Percentiles rank a stretch among this genome's conserved stretches.
Conservation (phyloP, 768 basidiomycete genomes). For the Tricholoma saponaceum region DNA sequence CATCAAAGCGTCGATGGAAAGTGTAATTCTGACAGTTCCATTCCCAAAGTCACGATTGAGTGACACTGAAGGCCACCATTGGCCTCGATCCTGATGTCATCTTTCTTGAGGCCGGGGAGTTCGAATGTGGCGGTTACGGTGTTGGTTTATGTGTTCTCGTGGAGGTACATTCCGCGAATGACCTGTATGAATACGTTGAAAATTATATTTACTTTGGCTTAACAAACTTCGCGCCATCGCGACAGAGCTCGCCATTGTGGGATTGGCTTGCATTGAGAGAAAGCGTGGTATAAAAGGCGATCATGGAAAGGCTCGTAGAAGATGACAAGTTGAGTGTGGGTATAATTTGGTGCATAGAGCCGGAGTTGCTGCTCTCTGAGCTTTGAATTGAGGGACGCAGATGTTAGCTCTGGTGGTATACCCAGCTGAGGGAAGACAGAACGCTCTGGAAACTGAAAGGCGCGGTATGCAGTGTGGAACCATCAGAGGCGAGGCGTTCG, state of each 20-base stretch:
- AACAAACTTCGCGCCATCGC: slow-evolving; percentile 1
- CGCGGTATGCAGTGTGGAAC: no score
- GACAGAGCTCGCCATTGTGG: background rate
- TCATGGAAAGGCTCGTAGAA: slow-evolving; percentile 40
- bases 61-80: no score
- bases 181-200: no score
- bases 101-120: slow-evolving; percentile 47
- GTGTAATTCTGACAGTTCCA: slow-evolving; percentile 37
- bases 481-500: no score
- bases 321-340: slow-evolving; percentile 15
- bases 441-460: background rate
- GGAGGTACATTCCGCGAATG: slow-evolving; percentile 38
- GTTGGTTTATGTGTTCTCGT: slow-evolving; percentile 35
- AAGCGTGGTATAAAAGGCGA: slow-evolving; percentile 38
- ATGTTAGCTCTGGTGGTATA: no score
- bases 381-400: background rate
- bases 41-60: slow-evolving; percentile 42
- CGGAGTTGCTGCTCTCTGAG: background rate
- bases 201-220: slow-evolving; percentile 11
- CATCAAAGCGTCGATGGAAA: slow-evolving; percentile 41
- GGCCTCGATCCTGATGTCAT: slow-evolving; percentile 40
- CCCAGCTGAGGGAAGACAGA: no score
- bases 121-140: slow-evolving; percentile 48
- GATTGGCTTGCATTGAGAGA: slow-evolving; percentile 16
- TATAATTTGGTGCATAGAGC: background rate